phyloP scores from a whole-genome alignment of 768 basidiomycete genomes.

The Calocera cornea region DNA sequence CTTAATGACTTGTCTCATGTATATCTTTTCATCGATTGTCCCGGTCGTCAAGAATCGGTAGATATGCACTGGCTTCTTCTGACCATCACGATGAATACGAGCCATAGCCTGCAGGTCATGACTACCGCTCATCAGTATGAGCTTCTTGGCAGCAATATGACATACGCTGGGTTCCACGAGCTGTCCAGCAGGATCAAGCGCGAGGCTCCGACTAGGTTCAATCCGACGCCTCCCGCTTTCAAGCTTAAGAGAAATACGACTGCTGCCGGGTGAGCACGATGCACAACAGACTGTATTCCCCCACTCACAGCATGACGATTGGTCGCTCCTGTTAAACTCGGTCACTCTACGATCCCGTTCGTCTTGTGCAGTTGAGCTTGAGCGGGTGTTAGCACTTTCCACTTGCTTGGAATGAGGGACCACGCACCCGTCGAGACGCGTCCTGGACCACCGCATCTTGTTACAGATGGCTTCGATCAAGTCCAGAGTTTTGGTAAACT shows the following conservation, averaged over 20 bases:
- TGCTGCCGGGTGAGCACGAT: conserved; percentile 20
- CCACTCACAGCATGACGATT: conserved; percentile 53
- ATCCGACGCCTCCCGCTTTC: conserved; percentile 89
- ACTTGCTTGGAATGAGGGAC: not conserved
- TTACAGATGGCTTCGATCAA: conserved; percentile 79
- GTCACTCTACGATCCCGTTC: conserved; percentile 84
- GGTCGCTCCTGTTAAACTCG: conserved; percentile 66
- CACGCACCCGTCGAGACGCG: conserved; percentile 73
- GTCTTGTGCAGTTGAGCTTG: conserved; percentile 56
- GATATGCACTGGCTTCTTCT: conserved; percentile 80
- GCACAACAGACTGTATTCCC: not conserved
- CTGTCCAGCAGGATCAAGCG: conserved; percentile 75
- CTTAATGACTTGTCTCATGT: conserved; percentile 88
- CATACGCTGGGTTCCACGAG: conserved; percentile 85
- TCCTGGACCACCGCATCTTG: conserved; percentile 57
- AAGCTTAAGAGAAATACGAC: conserved; percentile 87
- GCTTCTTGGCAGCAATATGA: not conserved
- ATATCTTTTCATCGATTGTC: conserved; percentile 91
- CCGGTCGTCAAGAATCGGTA: conserved; percentile 78
- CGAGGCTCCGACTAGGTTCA: conserved; percentile 87
- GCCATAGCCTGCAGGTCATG: conserved; percentile 97
- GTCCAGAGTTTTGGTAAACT: conserved; percentile 89
- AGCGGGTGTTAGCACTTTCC: not conserved
- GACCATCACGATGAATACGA: conserved; percentile 88
- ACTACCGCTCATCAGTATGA: conserved; percentile 26